Percentiles rank a stretch among this genome's conserved stretches.
phyloP scores from a whole-genome alignment of 257 asterid genomes.

The Plectranthus barbatus region DNA sequence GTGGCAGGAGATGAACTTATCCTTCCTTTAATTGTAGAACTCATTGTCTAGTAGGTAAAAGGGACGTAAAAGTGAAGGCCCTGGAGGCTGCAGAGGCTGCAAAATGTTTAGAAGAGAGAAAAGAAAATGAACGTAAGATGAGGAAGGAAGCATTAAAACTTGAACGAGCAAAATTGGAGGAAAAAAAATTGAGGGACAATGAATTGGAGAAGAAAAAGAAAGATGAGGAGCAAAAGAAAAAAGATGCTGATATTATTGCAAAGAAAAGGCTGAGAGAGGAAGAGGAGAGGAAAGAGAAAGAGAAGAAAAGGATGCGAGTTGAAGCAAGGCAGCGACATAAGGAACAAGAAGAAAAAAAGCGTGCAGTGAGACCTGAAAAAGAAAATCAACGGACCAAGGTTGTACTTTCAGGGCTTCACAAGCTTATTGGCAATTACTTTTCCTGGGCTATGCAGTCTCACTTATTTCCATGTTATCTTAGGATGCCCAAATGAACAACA shows the following conservation, averaged over 20 bases:
- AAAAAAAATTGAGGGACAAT: no score
- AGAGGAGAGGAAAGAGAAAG: conserved; percentile 70
- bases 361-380: conserved; percentile 41
- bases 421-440: conserved; percentile 5
- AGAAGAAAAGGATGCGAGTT: conserved; percentile 60
- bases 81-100: conserved; percentile 94
- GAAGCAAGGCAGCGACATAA: conserved; percentile 49
- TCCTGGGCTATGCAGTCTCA: conserved; percentile 16
- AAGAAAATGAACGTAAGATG: conserved; percentile 59
- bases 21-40: conserved; percentile 3
- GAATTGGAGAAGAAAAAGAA: no score
- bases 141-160: conserved; percentile 77
- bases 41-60: conserved; percentile 54
- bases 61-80: conserved; percentile 86
- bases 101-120: conserved; percentile 69
- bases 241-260: conserved; percentile 51
- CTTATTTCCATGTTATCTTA: conserved; percentile 24
- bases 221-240: conserved; percentile 71
- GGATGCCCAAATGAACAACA: conserved; percentile 42
- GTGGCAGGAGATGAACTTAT: not conserved
- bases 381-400: conserved; percentile 39
- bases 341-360: conserved; percentile 53
- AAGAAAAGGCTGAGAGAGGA: conserved; percentile 79
- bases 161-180: conserved; percentile 75
- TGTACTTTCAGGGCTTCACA: conserved; percentile 1